Percentiles rank a stretch among this genome's conserved stretches.
Evolutionary conservation across 169 alveolate species (phyloP).

Genomic region (Toxoplasma gondii): DNA sequence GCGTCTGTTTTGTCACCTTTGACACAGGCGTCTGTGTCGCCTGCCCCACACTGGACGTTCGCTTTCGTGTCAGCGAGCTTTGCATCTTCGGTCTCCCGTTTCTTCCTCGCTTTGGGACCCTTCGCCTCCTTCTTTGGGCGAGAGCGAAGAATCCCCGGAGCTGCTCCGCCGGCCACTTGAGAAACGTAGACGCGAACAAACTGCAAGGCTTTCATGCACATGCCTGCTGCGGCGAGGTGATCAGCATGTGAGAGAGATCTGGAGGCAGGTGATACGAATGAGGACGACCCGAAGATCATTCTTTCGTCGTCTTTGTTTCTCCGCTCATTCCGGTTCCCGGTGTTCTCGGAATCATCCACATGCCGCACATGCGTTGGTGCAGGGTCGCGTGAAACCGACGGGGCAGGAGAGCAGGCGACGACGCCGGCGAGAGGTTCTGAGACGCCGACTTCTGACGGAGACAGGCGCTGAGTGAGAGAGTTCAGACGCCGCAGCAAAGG

Average conservation of each 20-base stretch:
- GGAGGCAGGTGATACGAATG: no score
- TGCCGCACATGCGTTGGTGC: no score
- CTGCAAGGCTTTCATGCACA: neutral
- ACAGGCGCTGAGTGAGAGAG: neutral
- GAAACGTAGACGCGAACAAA: constrained; percentile 13
- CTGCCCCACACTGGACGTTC: no score
- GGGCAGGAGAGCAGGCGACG: neutral
- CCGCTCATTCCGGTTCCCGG: no score
- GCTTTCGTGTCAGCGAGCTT: no score
- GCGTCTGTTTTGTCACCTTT: no score
- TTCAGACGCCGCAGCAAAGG: neutral
- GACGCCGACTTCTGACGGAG: neutral
- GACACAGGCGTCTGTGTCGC: no score
- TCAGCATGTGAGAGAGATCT: neutral
- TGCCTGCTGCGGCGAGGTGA: neutral
- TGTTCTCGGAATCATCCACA: no score
- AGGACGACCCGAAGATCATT: no score
- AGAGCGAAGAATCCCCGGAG: neutral
- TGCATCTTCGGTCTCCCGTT: neutral
- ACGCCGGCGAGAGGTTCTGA: neutral
- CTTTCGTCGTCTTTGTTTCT: no score
- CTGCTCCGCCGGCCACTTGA: neutral
- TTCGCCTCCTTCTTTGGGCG: neutral
- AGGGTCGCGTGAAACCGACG: neutral
- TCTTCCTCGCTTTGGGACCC: neutral